phyloP scores from a whole-genome alignment of 768 basidiomycete genomes.

The Mycena vulgaris region DNA sequence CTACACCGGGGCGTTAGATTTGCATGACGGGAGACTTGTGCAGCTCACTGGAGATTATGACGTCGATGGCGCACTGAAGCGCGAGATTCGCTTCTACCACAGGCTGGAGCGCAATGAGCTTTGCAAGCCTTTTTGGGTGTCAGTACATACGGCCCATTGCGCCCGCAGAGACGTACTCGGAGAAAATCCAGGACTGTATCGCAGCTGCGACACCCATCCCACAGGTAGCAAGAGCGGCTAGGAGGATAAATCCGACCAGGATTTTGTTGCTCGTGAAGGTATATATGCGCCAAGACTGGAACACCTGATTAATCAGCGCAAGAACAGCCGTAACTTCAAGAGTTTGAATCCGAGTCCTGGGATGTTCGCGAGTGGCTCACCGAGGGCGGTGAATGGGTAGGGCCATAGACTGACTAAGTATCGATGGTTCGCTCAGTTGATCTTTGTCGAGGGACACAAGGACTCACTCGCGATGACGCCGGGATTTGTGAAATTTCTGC shows the following conservation, averaged over 20 bases:
- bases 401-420: constrained; percentile 16
- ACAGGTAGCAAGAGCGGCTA: not conserved
- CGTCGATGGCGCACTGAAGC: constrained; percentile 13
- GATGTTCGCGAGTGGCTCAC: not conserved
- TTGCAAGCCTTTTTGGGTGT: not conserved
- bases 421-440: not conserved
- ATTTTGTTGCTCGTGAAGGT: constrained; percentile 6
- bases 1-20: not conserved
- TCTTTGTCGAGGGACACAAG: too few species aligned
- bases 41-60: constrained; percentile 15
- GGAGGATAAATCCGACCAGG: not conserved
- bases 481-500: too few species aligned
- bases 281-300: constrained; percentile 19
- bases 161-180: constrained; percentile 12
- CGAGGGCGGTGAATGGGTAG: constrained; percentile 4
- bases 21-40: not conserved
- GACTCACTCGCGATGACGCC: too few species aligned
- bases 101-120: constrained; percentile 21
- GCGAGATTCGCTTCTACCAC: constrained; percentile 15
- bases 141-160: too few species aligned
- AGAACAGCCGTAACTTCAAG: constrained; percentile 15
- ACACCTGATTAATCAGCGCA: constrained; percentile 16
- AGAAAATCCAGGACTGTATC: constrained; percentile 4
- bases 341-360: not conserved
- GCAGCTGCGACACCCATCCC: constrained; percentile 8